Evolutionary conservation across 306 rosid species (phyloP).

Genomic region (Citrullus mucosospermus): DNA sequence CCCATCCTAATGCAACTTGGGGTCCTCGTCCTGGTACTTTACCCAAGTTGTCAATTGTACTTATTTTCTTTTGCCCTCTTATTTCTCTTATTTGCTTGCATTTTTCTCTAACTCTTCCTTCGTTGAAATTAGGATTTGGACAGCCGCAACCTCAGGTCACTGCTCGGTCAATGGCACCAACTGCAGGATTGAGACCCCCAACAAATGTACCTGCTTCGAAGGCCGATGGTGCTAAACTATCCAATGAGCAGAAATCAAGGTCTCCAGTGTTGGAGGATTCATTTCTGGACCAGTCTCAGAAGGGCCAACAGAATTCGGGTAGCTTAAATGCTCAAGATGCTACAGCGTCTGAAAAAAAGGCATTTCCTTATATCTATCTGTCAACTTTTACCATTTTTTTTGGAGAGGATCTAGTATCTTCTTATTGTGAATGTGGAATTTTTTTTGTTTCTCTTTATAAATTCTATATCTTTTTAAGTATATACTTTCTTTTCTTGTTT

Average conservation of each 20-base stretch:
- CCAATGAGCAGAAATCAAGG: constrained; percentile 43
- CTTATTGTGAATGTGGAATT: not conserved
- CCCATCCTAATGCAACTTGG: constrained; percentile 63
- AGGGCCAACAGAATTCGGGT: constrained; percentile 29
- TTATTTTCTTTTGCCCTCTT: constrained; percentile 4
- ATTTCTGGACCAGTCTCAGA: constrained; percentile 26
- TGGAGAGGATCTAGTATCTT: not conserved
- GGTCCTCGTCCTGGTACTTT: constrained; percentile 39
- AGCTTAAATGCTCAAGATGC: constrained; percentile 32
- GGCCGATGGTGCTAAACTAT: constrained; percentile 27
- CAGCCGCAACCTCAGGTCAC: constrained; percentile 59
- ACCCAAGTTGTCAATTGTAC: constrained; percentile 2
- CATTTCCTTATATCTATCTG: constrained; percentile 8
- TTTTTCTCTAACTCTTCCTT: not conserved
- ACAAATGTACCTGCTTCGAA: constrained; percentile 24
- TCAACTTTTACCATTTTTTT: not conserved
- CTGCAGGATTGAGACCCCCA: constrained; percentile 41
- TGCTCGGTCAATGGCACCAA: constrained; percentile 35
- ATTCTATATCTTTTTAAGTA: not conserved
- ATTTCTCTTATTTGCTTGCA: not conserved
- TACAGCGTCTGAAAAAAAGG: constrained; percentile 37
- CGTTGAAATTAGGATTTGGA: constrained; percentile 46
- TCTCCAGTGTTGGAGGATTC: constrained; percentile 45
- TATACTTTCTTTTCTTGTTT: not conserved
- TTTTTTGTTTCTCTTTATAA: not conserved